A percentile compares a stretch with the other conserved stretches of the same genome.
Conservation (phyloP, 495 filamentous ascomycete species). For the Parathielavia hyrcaniae region DNA sequence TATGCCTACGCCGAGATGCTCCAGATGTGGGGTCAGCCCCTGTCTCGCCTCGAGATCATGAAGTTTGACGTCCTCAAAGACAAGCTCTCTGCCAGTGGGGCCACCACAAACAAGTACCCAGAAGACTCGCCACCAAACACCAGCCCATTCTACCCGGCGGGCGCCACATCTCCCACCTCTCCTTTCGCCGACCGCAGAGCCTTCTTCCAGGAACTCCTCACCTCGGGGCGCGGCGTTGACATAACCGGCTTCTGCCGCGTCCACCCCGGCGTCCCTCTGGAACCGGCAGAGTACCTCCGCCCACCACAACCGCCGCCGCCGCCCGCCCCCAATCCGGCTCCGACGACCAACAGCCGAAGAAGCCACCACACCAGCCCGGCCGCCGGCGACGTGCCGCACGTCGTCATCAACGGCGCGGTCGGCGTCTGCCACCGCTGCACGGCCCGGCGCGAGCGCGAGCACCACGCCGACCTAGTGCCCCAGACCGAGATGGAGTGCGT, state of each 20-base stretch:
- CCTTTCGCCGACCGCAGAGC: constrained; percentile 42
- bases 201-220: constrained; percentile 33
- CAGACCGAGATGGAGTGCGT: constrained; percentile 53
- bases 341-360: constrained; percentile 15
- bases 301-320: neutral
- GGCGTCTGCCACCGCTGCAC: constrained; percentile 48
- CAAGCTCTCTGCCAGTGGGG: constrained; percentile 17
- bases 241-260: constrained; percentile 54
- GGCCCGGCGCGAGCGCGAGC: constrained; percentile 31
- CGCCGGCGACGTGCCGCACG: too few species aligned
- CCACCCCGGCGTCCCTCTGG: constrained; percentile 47
- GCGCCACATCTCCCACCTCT: constrained; percentile 40
- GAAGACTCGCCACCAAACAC: constrained; percentile 29
- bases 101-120: constrained; percentile 26
- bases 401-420: constrained; percentile 35
- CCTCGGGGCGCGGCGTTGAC: constrained; percentile 48
- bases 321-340: neutral
- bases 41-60: constrained; percentile 70
- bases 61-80: constrained; percentile 67
- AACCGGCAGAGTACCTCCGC: constrained; percentile 42
- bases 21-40: constrained; percentile 71
- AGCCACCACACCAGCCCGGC: constrained; percentile 26
- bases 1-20: constrained; percentile 76
- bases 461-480: constrained; percentile 40
- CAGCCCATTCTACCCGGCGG: constrained; percentile 24